These are phyloP conservation scores for Mallotus repandus DNA, from an alignment of 441 rosid species.

Conservation along the genomic window DNA sequence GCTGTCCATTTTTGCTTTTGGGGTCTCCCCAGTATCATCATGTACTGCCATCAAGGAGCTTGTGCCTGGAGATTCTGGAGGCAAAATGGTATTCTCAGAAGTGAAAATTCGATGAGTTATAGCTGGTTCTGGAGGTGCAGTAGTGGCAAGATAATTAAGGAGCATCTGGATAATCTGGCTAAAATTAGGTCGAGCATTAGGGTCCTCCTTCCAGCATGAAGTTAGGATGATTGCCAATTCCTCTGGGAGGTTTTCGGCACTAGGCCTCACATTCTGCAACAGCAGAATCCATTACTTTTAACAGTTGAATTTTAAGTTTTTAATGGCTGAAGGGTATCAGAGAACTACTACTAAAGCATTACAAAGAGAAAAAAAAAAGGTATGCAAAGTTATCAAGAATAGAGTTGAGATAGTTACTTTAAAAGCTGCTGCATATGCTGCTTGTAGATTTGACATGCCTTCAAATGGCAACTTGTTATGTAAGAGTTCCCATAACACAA, in stretches of 20 bases:
- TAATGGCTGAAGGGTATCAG: background rate
- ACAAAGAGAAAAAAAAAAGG: background rate
- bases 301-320: background rate
- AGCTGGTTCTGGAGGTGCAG: slow-evolving; percentile 48
- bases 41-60: slow-evolving; percentile 66
- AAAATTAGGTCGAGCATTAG: slow-evolving; percentile 74
- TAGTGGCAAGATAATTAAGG: slow-evolving; percentile 51
- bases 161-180: slow-evolving; percentile 77
- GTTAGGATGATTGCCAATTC: slow-evolving; percentile 68
- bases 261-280: slow-evolving; percentile 78
- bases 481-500: slow-evolving; percentile 93
- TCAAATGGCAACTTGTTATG: slow-evolving; percentile 93
- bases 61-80: slow-evolving; percentile 85
- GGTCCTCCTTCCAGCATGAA: slow-evolving; percentile 93
- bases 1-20: slow-evolving; percentile 35
- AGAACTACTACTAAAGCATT: background rate
- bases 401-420: slow-evolving; percentile 43
- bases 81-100: slow-evolving; percentile 56
- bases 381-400: background rate
- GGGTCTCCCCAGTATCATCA: slow-evolving; percentile 40
- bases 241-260: slow-evolving; percentile 66
- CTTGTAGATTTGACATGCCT: slow-evolving; percentile 99
- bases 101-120: slow-evolving; percentile 49
- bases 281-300: slow-evolving; percentile 5
- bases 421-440: slow-evolving; percentile 99